Evolutionary conservation across 2,329 filamentous ascomycete species (phyloP), one percentile per base, ranked within the genome.

Genomic region (Hymenoscyphus fraxineus): DNA sequence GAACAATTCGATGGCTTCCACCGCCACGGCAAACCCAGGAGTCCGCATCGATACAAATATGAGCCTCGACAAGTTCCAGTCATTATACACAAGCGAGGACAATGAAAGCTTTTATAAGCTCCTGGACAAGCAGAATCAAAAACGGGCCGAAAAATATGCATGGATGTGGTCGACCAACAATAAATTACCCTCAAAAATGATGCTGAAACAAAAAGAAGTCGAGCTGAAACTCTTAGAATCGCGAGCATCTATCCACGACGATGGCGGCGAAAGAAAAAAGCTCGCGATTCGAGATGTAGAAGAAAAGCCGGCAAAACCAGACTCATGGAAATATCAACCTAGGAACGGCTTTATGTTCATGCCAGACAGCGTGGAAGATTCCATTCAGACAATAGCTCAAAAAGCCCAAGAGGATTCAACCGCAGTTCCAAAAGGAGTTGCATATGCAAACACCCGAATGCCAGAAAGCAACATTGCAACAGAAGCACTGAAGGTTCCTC

Each of bases 51-150:
- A 96, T 74, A 87, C 88, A 54, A 89, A 88, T 70, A 87, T 98
- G 81, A 93, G 89, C 65, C 83, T 99, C 1, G 87, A 88, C 61
- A 86, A 88, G 1, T 99, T 97, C 73, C 95, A 99, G 74, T 85
- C 90, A 2, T 94, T 91, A 70, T 98, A 97, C 78, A 99, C 94
- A 0, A 97, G 92, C 73, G 95, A 99, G 77, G 95, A 99, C 76
- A 98, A 98, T 74, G 95, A 97, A 75, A 96, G 91, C 71, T 98
- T 99, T 80, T 96, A 97, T 77, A 90, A 89, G 71, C 82, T 99
- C 1, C 81, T 98, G 35, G 95, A 99, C 78, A 91, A 88, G 73
- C 92, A 97, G 73, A 99, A 97, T 73, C 83, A 88, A 66, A 94
- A 93, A 76, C 86, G 84, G 60, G 88, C 90, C 0, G 89, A 93